Conservation (phyloP, 2,329 filamentous ascomycete genomes). For the Colletotrichum eleusines region DNA sequence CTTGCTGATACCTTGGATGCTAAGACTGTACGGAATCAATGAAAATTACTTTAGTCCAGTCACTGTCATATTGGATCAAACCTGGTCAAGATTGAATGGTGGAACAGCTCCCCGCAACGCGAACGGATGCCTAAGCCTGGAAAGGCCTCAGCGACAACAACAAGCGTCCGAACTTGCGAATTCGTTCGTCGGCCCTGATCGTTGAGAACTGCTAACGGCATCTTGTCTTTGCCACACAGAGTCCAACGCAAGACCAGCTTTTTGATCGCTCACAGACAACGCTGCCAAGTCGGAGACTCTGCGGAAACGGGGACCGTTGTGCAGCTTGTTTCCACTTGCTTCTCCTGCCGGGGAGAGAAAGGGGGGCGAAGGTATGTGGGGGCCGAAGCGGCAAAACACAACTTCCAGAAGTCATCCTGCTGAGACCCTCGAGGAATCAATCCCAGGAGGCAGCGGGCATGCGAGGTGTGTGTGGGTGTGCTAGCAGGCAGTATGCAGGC, state of each 20-base stretch:
- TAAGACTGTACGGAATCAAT: background rate
- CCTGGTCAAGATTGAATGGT: background rate
- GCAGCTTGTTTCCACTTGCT: background rate
- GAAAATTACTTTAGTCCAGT: background rate
- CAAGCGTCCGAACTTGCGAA: background rate
- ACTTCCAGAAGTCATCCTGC: conserved; percentile 2
- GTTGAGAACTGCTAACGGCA: background rate
- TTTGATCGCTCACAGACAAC: background rate
- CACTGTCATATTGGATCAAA: background rate
- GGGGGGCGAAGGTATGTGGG: background rate
- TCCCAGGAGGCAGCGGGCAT: background rate
- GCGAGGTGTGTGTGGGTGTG: background rate
- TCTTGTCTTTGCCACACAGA: background rate
- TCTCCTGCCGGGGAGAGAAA: background rate
- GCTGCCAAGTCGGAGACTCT: background rate
- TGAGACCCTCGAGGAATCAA: background rate
- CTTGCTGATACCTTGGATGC: background rate
- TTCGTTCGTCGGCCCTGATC: background rate
- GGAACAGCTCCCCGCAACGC: background rate
- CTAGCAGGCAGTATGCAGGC: conserved; percentile 24
- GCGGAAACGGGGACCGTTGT: background rate
- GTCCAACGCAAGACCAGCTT: background rate
- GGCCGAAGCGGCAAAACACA: background rate
- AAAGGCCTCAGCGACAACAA: background rate
- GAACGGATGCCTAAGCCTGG: background rate